Conservation (phyloP, 805 yeast genomes). For the Candida broadrunensis region DNA sequence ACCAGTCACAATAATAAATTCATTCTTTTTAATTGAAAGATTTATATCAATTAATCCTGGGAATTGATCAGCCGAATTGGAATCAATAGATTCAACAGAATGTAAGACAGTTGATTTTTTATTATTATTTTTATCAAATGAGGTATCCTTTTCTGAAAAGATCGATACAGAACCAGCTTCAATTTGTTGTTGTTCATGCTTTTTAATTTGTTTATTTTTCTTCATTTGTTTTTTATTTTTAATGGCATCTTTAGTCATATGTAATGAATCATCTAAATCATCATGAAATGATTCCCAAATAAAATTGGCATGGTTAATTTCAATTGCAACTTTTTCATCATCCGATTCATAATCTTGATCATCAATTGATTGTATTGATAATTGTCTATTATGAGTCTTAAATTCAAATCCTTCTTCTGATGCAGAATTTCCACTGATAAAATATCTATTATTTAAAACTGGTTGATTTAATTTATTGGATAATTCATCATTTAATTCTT, state of each 20-base stretch:
- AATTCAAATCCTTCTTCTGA: neutral
- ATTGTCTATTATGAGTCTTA: neutral
- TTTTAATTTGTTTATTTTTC: neutral
- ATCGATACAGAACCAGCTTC: neutral
- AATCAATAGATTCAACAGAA: constrained; percentile 6
- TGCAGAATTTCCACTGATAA: neutral
- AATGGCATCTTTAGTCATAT: constrained; percentile 11
- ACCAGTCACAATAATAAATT: constrained; percentile 42
- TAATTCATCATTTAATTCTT: constrained; percentile 17
- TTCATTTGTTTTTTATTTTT: constrained; percentile 2
- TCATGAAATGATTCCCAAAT: constrained; percentile 29
- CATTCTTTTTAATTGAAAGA: constrained; percentile 26
- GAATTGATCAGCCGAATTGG: constrained; percentile 13
- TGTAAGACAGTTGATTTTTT: constrained; percentile 12
- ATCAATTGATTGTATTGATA: neutral
- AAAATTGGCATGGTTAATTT: constrained; percentile 25
- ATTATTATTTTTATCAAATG: constrained; percentile 3
- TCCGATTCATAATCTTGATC: neutral
- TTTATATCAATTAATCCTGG: constrained; percentile 33
- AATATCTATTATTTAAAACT: neutral
- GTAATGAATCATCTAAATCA: constrained; percentile 17
- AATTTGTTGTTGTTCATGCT: neutral
- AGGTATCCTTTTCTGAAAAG: constrained; percentile 3
- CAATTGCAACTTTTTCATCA: constrained; percentile 10
- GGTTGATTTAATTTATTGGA: constrained; percentile 7